Percentiles rank a stretch among this genome's conserved stretches.
These are phyloP conservation scores for Penicillium paxilli DNA, from an alignment of 495 filamentous ascomycete genomes.

Conservation along the genomic window DNA sequence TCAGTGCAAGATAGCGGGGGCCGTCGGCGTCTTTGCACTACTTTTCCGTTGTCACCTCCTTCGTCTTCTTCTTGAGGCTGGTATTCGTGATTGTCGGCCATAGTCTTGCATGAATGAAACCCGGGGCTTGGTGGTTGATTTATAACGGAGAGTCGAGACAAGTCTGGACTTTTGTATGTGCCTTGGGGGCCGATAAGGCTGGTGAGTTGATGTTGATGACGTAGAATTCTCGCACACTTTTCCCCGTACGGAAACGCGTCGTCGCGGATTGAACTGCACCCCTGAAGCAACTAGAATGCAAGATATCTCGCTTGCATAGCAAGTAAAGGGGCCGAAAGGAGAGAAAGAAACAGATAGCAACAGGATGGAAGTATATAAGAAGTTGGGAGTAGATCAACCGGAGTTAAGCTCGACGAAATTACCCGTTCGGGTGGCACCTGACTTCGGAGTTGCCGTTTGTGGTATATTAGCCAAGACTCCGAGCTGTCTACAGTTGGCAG, in stretches of 20 bases:
- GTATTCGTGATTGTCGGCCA: constrained; percentile 9
- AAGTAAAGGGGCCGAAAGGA: neutral
- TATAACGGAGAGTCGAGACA: too few species aligned
- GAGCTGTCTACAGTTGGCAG: neutral
- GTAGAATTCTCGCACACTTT: too few species aligned
- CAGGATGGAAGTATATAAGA: constrained; percentile 4
- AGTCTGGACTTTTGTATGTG: too few species aligned
- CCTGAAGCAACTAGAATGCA: too few species aligned
- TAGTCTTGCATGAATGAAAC: neutral
- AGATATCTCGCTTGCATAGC: too few species aligned
- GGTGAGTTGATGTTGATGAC: neutral
- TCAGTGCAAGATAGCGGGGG: constrained; percentile 44
- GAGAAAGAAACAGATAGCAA: neutral
- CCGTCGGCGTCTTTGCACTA: constrained; percentile 34
- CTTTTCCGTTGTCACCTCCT: constrained; percentile 12
- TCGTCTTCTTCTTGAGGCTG: constrained; percentile 5
- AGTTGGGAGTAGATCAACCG: constrained; percentile 5
- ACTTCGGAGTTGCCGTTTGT: constrained; percentile 17
- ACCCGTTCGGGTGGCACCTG: too few species aligned
- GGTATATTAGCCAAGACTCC: constrained; percentile 11
- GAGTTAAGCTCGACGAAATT: too few species aligned
- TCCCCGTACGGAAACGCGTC: too few species aligned
- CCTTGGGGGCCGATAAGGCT: neutral
- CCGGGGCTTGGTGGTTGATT: too few species aligned
- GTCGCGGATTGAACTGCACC: too few species aligned